Percentiles rank a stretch among this genome's conserved stretches.
phyloP scores from a whole-genome alignment of 805 yeast genomes.

The Scheffersomyces ergatensis region DNA sequence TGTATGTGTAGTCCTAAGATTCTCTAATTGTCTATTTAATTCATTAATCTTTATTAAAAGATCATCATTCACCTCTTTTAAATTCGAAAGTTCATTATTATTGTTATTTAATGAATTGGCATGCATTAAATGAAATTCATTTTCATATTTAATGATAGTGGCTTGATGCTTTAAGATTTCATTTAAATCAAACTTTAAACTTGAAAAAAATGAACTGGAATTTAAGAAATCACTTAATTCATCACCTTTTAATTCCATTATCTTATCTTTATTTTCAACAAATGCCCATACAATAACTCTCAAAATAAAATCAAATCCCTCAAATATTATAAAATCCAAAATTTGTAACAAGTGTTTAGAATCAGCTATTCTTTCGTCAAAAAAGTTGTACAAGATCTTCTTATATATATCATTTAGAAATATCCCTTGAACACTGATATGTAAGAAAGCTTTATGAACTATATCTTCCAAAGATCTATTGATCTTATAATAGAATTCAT shows the following conservation, averaged over 20 bases:
- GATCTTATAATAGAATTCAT: slow-evolving; percentile 35
- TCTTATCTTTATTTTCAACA: slow-evolving; percentile 8
- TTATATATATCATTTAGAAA: slow-evolving; percentile 20
- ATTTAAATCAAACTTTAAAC: slow-evolving; percentile 7
- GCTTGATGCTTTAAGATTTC: slow-evolving; percentile 18
- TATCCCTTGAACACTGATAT: slow-evolving; percentile 36
- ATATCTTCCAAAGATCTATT: slow-evolving; percentile 35
- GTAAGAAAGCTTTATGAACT: slow-evolving; percentile 22
- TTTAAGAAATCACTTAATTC: slow-evolving; percentile 19
- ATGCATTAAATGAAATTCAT: slow-evolving; percentile 35
- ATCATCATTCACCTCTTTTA: slow-evolving; percentile 36
- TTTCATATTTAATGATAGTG: slow-evolving; percentile 30
- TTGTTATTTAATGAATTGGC: slow-evolving; percentile 37
- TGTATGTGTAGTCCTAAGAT: slow-evolving; percentile 30
- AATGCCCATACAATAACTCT: slow-evolving; percentile 26
- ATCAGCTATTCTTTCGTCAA: slow-evolving; percentile 10
- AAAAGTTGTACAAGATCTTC: slow-evolving; percentile 16
- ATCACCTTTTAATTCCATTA: slow-evolving; percentile 21
- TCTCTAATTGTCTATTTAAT: slow-evolving; percentile 24
- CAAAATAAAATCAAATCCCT: slow-evolving; percentile 36
- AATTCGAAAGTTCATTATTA: slow-evolving; percentile 34
- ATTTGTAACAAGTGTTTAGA: slow-evolving; percentile 9
- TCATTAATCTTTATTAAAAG: slow-evolving; percentile 24
- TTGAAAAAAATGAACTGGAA: slow-evolving; percentile 14
- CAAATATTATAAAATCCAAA: slow-evolving; percentile 36